Evolutionary conservation across 352 stramenopile species (phyloP).

Genomic region (Phytophthora multivora): DNA sequence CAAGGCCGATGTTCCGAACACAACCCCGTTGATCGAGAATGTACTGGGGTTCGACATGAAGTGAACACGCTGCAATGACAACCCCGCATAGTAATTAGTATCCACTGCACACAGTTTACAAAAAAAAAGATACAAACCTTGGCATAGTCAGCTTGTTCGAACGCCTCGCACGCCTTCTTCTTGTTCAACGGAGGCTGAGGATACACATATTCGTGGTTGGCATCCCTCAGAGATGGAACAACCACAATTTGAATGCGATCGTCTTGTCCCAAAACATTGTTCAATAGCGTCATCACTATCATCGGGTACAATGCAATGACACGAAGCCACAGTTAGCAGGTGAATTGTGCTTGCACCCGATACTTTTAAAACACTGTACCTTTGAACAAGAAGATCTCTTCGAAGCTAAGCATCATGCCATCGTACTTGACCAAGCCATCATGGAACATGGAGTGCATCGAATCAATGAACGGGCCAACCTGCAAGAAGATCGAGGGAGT

Average conservation of each 20-base stretch:
- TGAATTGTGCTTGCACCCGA: background rate
- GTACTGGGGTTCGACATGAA: conserved; percentile 96
- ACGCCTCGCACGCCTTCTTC: conserved; percentile 78
- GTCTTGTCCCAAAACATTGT: conserved; percentile 65
- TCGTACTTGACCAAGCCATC: conserved; percentile 83
- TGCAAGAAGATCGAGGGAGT: conserved; percentile 28
- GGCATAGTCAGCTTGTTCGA: conserved; percentile 57
- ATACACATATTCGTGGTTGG: conserved; percentile 94
- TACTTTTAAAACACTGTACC: conserved; percentile 32
- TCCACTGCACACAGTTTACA: background rate
- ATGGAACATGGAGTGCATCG: conserved; percentile 88
- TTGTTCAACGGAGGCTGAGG: conserved; percentile 94
- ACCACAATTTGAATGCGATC: conserved; percentile 89
- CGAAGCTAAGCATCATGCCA: conserved; percentile 80
- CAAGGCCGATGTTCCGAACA: conserved; percentile 92
- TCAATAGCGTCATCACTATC: conserved; percentile 75
- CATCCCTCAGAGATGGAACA: conserved; percentile 96
- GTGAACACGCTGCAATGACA: conserved; percentile 81
- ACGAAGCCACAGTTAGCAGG: background rate
- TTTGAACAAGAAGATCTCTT: conserved; percentile 89
- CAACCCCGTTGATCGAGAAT: conserved; percentile 94
- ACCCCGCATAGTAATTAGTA: background rate
- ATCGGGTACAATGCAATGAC: background rate
- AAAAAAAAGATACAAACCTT: conserved; percentile 43
- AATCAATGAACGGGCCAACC: conserved; percentile 97